These are phyloP conservation scores for Cyberlindnera mrakii DNA, from an alignment of 805 yeast genomes.

Conservation along the genomic window DNA sequence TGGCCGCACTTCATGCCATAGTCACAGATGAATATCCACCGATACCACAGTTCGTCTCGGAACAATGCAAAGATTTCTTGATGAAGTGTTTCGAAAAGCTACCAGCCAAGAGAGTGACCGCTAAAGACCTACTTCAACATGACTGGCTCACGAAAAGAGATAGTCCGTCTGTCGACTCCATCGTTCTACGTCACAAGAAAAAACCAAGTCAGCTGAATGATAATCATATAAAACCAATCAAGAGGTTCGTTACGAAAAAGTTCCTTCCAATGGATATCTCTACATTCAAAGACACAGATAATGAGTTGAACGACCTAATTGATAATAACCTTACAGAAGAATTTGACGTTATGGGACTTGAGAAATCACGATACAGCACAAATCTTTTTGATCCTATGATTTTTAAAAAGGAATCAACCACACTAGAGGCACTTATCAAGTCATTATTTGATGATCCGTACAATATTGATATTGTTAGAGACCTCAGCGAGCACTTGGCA, in stretches of 20 bases:
- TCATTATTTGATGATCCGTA: not conserved
- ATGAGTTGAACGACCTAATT: conserved; percentile 5
- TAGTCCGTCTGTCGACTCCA: conserved; percentile 4
- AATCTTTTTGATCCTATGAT: conserved; percentile 14
- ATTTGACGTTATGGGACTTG: conserved; percentile 8
- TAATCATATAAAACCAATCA: conserved; percentile 14
- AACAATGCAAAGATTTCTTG: conserved; percentile 48
- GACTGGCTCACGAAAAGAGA: conserved; percentile 43
- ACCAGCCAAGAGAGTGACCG: conserved; percentile 52
- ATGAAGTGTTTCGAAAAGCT: conserved; percentile 66
- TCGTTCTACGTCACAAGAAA: conserved; percentile 1
- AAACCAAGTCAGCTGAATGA: not conserved
- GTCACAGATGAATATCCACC: conserved; percentile 71
- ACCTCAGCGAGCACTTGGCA: not conserved
- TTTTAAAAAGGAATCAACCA: not conserved
- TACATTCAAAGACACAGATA: conserved; percentile 15
- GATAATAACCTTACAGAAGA: conserved; percentile 9
- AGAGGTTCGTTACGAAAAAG: conserved; percentile 13
- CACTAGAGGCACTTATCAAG: not conserved
- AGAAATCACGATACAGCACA: conserved; percentile 2
- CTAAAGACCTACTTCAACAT: conserved; percentile 49
- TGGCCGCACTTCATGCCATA: conserved; percentile 80
- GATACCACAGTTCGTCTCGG: conserved; percentile 47
- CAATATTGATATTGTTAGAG: not conserved
- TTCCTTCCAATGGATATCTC: conserved; percentile 17